Percentiles rank a stretch among this genome's conserved stretches.
These are phyloP conservation scores for Daldinia grandis DNA, from an alignment of 495 filamentous ascomycete genomes.

Conservation along the genomic window DNA sequence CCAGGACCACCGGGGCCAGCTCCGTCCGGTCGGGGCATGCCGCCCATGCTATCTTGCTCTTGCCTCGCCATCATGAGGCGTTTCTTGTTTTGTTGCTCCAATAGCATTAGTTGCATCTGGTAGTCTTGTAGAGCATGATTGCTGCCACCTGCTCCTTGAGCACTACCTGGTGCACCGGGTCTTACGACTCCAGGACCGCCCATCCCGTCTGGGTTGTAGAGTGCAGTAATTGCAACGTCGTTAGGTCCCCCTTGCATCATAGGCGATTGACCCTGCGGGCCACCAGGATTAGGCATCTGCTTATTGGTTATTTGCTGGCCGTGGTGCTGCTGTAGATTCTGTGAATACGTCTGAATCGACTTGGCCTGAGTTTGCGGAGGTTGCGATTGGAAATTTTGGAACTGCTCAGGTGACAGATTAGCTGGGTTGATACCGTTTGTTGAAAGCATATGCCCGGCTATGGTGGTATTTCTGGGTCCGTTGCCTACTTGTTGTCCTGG, in stretches of 20 bases:
- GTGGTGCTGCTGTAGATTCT: constrained; percentile 82
- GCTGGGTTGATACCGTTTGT: constrained; percentile 79
- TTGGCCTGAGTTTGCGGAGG: constrained; percentile 74
- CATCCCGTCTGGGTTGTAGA: constrained; percentile 67
- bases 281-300: constrained; percentile 60
- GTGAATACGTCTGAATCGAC: constrained; percentile 84
- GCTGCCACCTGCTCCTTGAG: constrained; percentile 65
- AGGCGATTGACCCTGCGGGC: constrained; percentile 72
- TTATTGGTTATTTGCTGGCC: constrained; percentile 80
- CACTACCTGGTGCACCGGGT: constrained; percentile 62
- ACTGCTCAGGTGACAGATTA: constrained; percentile 77
- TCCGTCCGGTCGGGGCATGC: constrained; percentile 62
- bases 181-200: constrained; percentile 63
- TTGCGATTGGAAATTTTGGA: constrained; percentile 72
- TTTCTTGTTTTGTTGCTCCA: constrained; percentile 99
- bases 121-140: constrained; percentile 98
- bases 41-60: constrained; percentile 83
- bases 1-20: constrained; percentile 63
- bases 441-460: constrained; percentile 71
- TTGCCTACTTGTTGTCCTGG: constrained; percentile 74
- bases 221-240: constrained; percentile 67
- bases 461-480: constrained; percentile 58
- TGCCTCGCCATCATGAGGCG: constrained; percentile 95
- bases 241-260: constrained; percentile 80
- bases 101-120: constrained; percentile 98